phyloP scores from a whole-genome alignment of 2,329 filamentous ascomycete species.

The Apiospora rasikravindrae region DNA sequence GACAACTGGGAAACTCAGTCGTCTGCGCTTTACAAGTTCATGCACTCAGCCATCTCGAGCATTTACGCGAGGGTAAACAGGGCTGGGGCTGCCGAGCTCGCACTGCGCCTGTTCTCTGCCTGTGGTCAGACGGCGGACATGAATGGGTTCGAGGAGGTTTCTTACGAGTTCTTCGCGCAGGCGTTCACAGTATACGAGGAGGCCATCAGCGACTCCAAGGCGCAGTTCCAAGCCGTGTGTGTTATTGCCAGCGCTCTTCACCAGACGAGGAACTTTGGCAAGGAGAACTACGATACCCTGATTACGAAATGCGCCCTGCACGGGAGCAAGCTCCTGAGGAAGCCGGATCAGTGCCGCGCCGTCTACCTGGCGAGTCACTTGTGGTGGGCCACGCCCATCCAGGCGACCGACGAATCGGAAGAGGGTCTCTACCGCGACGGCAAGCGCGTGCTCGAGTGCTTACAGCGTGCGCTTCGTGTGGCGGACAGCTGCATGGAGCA shows the following conservation, averaged over 20 bases:
- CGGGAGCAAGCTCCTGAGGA: slow-evolving; percentile 94
- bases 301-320: slow-evolving; percentile 98
- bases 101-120: slow-evolving; percentile 86
- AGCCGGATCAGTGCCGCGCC: slow-evolving; percentile 95
- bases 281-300: slow-evolving; percentile 97
- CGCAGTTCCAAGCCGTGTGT: slow-evolving; percentile 97
- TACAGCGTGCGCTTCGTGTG: slow-evolving; percentile 92
- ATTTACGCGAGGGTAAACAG: slow-evolving; percentile 85
- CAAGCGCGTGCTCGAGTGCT: slow-evolving; percentile 93
- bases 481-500: slow-evolving; percentile 99
- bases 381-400: slow-evolving; percentile 94
- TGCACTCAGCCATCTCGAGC: slow-evolving; percentile 85
- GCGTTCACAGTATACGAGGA: slow-evolving; percentile 99
- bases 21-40: slow-evolving; percentile 91
- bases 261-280: slow-evolving; percentile 86
- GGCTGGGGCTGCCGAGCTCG: slow-evolving; percentile 81
- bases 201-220: slow-evolving; percentile 91
- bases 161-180: slow-evolving; percentile 98
- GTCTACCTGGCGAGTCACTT: slow-evolving; percentile 96
- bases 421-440: slow-evolving; percentile 88
- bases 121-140: slow-evolving; percentile 94
- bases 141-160: slow-evolving; percentile 90
- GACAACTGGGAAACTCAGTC: slow-evolving; percentile 68
- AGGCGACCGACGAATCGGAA: slow-evolving; percentile 78
- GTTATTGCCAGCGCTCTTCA: slow-evolving; percentile 90